Percentiles rank a stretch among this genome's conserved stretches.
Conservation (phyloP, 2,329 filamentous ascomycete species). For the Hymenoscyphus repandus region DNA sequence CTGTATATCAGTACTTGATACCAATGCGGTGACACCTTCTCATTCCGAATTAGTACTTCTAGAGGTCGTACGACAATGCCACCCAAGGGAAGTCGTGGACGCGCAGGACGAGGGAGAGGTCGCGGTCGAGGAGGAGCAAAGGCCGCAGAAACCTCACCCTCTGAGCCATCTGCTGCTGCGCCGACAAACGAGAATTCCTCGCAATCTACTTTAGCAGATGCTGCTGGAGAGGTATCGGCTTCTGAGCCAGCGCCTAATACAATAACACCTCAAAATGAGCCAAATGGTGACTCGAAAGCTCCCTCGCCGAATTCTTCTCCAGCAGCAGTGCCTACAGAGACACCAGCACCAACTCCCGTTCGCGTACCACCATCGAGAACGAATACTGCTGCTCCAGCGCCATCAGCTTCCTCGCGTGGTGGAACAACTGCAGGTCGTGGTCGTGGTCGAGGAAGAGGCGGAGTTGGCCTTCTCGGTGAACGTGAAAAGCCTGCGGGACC, state of each 20-base stretch:
- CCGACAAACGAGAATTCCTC: no score
- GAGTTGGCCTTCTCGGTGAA: slow-evolving; percentile 1
- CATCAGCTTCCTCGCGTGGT: slow-evolving; percentile 12
- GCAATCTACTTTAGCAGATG: no score
- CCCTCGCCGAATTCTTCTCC: slow-evolving; percentile 28
- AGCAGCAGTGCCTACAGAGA: slow-evolving; percentile 26
- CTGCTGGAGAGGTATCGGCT: no score
- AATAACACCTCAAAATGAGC: slow-evolving; percentile 11
- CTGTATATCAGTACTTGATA: no score
- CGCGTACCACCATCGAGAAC: slow-evolving; percentile 7
- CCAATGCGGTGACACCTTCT: no score
- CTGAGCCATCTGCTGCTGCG: no score
- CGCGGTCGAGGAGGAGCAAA: no score
- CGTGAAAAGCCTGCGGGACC: slow-evolving; percentile 7
- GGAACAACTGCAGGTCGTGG: slow-evolving; percentile 12
- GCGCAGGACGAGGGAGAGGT: no score
- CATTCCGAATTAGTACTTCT: no score
- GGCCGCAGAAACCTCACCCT: no score
- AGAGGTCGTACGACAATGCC: no score
- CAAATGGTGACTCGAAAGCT: slow-evolving; percentile 9
- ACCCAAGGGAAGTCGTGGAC: no score
- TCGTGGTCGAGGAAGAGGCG: slow-evolving; percentile 14
- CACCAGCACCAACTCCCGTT: slow-evolving; percentile 27
- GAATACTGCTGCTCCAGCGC: not conserved
- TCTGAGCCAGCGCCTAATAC: slow-evolving; percentile 1